Evolutionary conservation across 1,284 basidiomycete species (phyloP), one percentile per base, ranked within the genome.

Genomic region (Sporisorium exsertum): DNA sequence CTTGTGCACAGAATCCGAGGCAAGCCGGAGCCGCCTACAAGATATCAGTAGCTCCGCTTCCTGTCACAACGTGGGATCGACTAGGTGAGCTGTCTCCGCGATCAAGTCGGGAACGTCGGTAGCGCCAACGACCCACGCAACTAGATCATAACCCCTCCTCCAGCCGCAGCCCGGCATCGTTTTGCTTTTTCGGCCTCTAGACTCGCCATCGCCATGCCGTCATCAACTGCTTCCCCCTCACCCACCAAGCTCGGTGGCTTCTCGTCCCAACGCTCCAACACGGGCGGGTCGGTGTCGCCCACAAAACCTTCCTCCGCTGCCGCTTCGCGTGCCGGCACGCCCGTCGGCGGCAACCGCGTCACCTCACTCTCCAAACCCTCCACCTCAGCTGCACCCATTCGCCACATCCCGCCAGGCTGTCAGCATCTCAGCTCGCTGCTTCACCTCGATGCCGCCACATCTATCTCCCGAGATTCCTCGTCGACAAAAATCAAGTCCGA

Each of bases 401-500:
- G 67, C 18, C 59, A 64, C 15, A 67, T 71, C n/a, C 72, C 72
- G 9, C 59, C 72, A 51, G 72, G 72, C 35, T 75, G 72, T 20
- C 52, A 43, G 20, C 72, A 75, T 37, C 45, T 75, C 22, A 32
- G 52, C 58, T 55, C 73, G 15, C 51, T 68, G 2, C 65, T 76
- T 3, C 59, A 63, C 1, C 64, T 71, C 29, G 60, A 49, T 12
- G 53, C 47, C n/a, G 53, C 47, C n/a, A 9, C 62, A 16, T 57
- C 54, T n/a, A 18, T 63, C 4, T 37, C 54, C 2, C 46, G 29
- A 26, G 52, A 22, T 5, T 8, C 61, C 12, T 50, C 56, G 5
- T n/a, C 52, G 9, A n/a, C 50, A 2, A 76, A 72, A 22, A 72
- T 76, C 57, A 76, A 76, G 27, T 67, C 68, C 15, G 73, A 76